Evolutionary conservation across 257 asterid species (phyloP), one percentile per base, ranked within the genome.

Genomic region (Paraleonurus japonicus): DNA sequence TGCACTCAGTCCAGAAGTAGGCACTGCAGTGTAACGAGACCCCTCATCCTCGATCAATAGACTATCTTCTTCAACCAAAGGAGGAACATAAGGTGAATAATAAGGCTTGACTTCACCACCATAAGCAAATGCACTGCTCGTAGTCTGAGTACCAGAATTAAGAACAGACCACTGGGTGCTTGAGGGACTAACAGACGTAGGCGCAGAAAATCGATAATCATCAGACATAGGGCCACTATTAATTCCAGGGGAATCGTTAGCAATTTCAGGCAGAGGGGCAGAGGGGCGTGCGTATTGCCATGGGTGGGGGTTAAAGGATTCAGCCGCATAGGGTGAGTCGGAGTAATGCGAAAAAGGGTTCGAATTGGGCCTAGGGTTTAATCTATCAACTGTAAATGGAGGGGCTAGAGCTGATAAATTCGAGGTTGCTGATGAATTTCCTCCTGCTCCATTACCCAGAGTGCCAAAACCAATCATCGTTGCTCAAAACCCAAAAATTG

Each of bases 371-470:
- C 83, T 91, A 54, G 87, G 82, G 81, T 80, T 83, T 74, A 80
- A 65, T 65, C 95, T 82, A 76, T 87, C 94, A 65, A 95, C 93
- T 74, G 96, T 92, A 79, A 95, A 95, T 0, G 99, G 98, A n/a
- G 96, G 97, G 16, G 99, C 99, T 76, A 82, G 69, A 73, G 99
- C 88, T 61, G 99, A 95, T 73, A 95, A 83, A 87, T 85, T 89
- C 8, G 97, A 90, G 61, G 81, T 75, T 3, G 96, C 79, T 2
- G 94, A 76, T 8, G 90, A 76, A 43, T 76, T 41, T 27, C 86
- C 94, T 50, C 96, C 95, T 13, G 59, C 72, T 68, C 83, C 83
- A 71, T 30, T 43, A 23, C 88, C 88, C 76, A 83, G 53, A 74
- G 83, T 74, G 75, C 95, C 88, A 22, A 85, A 85, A 78, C 94